Evolutionary conservation across 768 basidiomycete species (phyloP).

Genomic region (Termitomyces sp.): DNA sequence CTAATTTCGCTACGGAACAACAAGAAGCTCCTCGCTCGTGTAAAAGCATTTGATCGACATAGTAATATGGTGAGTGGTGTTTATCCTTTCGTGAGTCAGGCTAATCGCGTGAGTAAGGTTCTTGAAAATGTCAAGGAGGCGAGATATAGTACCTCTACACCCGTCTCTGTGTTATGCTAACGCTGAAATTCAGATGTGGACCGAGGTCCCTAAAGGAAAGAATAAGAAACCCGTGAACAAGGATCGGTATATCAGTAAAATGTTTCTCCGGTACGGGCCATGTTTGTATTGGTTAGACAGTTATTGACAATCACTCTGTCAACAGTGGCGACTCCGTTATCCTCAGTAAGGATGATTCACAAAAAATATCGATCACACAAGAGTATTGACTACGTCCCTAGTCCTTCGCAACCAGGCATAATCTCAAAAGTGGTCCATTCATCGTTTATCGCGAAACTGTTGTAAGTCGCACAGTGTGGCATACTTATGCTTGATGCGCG

Average conservation of each 20-base stretch:
- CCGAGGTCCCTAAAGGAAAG: slow-evolving; percentile 95
- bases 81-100: neutral
- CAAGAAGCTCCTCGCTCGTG: slow-evolving; percentile 92
- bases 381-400: slow-evolving; percentile 30
- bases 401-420: slow-evolving; percentile 75
- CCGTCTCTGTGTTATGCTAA: slow-evolving; percentile 3
- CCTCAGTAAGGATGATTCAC: slow-evolving; percentile 61
- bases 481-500: neutral
- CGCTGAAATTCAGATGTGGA: slow-evolving; percentile 81
- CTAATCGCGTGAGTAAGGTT: slow-evolving; percentile 45
- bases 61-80: slow-evolving; percentile 83
- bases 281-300: neutral
- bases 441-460: neutral
- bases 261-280: slow-evolving; percentile 79
- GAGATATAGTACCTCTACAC: neutral
- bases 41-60: slow-evolving; percentile 98
- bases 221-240: slow-evolving; percentile 99
- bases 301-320: slow-evolving; percentile 5
- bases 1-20: slow-evolving; percentile 97
- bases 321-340: slow-evolving; percentile 94
- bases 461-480: neutral
- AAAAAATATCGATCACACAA: slow-evolving; percentile 9
- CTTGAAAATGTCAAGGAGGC: slow-evolving; percentile 98
- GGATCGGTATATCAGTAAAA: slow-evolving; percentile 98
- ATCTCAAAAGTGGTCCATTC: slow-evolving; percentile 2